Conservation (phyloP, 169 alveolate species). For the Cryptosporidium parvum region DNA sequence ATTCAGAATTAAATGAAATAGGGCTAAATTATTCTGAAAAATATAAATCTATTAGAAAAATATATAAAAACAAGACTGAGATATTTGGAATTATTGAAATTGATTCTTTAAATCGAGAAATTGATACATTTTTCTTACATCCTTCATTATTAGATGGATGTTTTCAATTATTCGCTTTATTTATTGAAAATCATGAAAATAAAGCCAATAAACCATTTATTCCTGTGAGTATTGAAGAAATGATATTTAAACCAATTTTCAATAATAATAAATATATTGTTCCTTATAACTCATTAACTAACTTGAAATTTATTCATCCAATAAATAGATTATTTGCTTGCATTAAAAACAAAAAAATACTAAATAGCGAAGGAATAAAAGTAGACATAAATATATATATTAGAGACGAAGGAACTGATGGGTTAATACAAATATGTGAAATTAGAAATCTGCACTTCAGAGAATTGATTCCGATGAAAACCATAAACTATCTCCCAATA, state of each 20-base stretch:
- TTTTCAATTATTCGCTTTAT: slow-evolving; percentile 53
- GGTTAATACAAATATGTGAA: neutral
- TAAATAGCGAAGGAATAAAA: neutral
- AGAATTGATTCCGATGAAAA: neutral
- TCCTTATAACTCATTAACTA: slow-evolving; percentile 2
- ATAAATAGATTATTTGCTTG: slow-evolving; percentile 11
- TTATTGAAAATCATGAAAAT: neutral
- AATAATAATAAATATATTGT: neutral
- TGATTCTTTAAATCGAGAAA: neutral
- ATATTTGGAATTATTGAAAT: slow-evolving; percentile 49
- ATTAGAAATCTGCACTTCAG: slow-evolving; percentile 1
- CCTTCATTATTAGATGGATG: slow-evolving; percentile 74
- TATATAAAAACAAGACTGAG: neutral
- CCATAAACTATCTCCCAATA: neutral
- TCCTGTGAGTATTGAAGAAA: slow-evolving; percentile 23
- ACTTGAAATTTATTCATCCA: slow-evolving; percentile 17
- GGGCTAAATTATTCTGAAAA: slow-evolving; percentile 24
- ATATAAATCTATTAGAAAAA: slow-evolving; percentile 37
- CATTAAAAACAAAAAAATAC: slow-evolving; percentile 21
- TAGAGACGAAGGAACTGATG: neutral
- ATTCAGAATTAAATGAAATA: neutral
- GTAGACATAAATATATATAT: slow-evolving; percentile 28
- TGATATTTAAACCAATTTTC: slow-evolving; percentile 18
- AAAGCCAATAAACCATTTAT: slow-evolving; percentile 12
- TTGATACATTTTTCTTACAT: slow-evolving; percentile 3